Evolutionary conservation across 2,329 filamentous ascomycete genomes (phyloP), one percentile per base, ranked within the genome.

Genomic region (Cytospora chrysosperma): DNA sequence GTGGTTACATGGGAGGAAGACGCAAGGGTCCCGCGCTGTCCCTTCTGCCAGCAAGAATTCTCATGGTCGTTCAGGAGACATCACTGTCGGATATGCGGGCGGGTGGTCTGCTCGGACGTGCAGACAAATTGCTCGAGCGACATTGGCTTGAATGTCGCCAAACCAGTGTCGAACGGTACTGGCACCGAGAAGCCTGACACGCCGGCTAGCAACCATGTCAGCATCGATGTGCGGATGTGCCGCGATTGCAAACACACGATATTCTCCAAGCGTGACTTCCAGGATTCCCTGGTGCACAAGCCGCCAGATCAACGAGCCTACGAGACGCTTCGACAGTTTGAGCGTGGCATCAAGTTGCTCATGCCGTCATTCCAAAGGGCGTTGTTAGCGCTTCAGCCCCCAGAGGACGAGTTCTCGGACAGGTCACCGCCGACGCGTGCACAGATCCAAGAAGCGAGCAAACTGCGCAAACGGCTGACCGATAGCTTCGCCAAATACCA

Each of bases 1-100:
- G 86, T 99, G 9, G 93, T 99, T 19, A 90, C 89, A 0, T 99
- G 95, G 95, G 91, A 99, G 75, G 93, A 98, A 59, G 95, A 99
- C 75, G 83, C 88, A 0, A 85, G 82, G 34, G 93, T 99, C 7
- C 67, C 82, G 2, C 88, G 88, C 67, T 99, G 95, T 72, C 95
- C 95, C 0, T 97, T 97, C 72, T 99, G 95, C 71, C 91, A 96
- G 72, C 95, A 99, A 71, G 92, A 97, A 62, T 99, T 99, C 75
- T 90, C 88, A 17, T 98, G 97, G 84, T 91, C 92, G 1, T 96
- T 98, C 72, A 86, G 95, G 70, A 83, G 95, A 69, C 95, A 98
- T 75, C 95, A 99, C 75, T 99, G 95, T 76, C 86, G 95, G 61
- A 89, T 96, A 76, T 99, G 95, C 71, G 95, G 95, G 4, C 86